These are phyloP conservation scores for Echinochloa phyllopogon DNA, from an alignment of 176 grass and related monocot species.

Conservation along the genomic window DNA sequence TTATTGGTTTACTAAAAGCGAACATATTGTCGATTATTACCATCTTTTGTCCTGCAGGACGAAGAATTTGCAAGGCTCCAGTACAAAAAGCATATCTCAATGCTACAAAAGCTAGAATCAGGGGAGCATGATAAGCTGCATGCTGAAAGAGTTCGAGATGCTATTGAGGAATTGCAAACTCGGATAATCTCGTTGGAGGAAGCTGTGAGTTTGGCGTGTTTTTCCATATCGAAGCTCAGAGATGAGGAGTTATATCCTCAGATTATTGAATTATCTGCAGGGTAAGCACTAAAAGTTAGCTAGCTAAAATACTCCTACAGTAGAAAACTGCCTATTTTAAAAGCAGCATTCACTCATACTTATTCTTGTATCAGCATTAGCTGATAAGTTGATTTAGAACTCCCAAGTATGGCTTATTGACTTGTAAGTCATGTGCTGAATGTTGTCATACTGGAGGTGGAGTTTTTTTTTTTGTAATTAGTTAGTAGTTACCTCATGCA, in stretches of 20 bases:
- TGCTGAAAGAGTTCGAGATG: conserved; percentile 73
- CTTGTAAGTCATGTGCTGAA: background rate
- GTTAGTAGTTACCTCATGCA: background rate
- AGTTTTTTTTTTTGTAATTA: conserved; percentile 18
- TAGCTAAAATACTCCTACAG: conserved; percentile 28
- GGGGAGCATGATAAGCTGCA: conserved; percentile 76
- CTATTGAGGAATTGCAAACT: conserved; percentile 75
- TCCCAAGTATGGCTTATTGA: conserved; percentile 3
- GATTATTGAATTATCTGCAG: conserved; percentile 82
- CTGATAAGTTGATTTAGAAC: conserved; percentile 15
- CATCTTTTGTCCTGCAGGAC: conserved; percentile 60
- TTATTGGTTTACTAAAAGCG: conserved; percentile 27
- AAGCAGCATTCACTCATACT: background rate
- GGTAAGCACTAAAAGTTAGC: conserved; percentile 59
- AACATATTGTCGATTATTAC: conserved; percentile 20
- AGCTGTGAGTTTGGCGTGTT: conserved; percentile 65
- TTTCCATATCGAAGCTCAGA: conserved; percentile 85
- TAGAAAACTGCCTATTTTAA: conserved; percentile 27
- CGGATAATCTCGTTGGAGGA: conserved; percentile 88
- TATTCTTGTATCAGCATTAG: conserved; percentile 3
- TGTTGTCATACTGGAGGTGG: conserved; percentile 2
- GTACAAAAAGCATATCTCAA: conserved; percentile 59
- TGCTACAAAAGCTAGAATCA: conserved; percentile 78
- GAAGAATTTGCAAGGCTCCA: conserved; percentile 81
- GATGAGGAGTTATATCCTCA: conserved; percentile 97